Conservation (phyloP, 2,329 filamentous ascomycete genomes). For the Exutisphaerella laricina region DNA sequence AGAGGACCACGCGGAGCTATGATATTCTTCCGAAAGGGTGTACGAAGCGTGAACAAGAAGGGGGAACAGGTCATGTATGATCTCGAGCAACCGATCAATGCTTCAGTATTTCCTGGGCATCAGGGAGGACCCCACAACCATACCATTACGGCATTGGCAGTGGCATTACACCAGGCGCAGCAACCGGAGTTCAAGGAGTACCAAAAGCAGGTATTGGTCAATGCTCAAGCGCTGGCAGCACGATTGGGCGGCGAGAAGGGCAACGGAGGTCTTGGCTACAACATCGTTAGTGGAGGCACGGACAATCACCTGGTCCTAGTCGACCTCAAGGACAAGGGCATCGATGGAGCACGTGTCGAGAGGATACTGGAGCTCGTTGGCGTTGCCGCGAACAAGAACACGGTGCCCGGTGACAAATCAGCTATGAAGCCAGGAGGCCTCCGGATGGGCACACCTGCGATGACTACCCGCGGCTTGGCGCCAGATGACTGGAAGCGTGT, state of each 20-base stretch:
- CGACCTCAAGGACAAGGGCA: conserved; percentile 79
- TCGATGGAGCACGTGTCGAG: conserved; percentile 94
- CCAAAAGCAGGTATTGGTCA: conserved; percentile 82
- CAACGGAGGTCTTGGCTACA: conserved; percentile 75
- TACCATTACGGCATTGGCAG: conserved; percentile 91
- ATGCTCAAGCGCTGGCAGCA: conserved; percentile 79
- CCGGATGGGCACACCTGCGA: conserved; percentile 90
- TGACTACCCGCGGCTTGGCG: conserved; percentile 93
- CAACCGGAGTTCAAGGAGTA: conserved; percentile 86
- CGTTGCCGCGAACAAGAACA: conserved; percentile 99
- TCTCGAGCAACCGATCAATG: conserved; percentile 89
- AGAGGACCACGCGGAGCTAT: conserved; percentile 91
- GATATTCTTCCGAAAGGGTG: conserved; percentile 97
- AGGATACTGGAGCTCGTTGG: conserved; percentile 94
- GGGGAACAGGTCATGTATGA: conserved; percentile 84
- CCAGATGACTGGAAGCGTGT: conserved; percentile 83
- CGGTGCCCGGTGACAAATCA: conserved; percentile 89
- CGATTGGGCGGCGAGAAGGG: conserved; percentile 62
- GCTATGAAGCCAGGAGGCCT: conserved; percentile 89
- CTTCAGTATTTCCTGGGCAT: conserved; percentile 94
- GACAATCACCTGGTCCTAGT: conserved; percentile 95
- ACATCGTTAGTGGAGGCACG: conserved; percentile 86
- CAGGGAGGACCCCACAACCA: conserved; percentile 99
- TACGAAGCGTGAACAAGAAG: conserved; percentile 76
- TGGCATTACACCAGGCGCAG: conserved; percentile 90